Evolutionary conservation across 257 asterid species (phyloP), one percentile per base, ranked within the genome.

Genomic region (Gentiana macrophylla): DNA sequence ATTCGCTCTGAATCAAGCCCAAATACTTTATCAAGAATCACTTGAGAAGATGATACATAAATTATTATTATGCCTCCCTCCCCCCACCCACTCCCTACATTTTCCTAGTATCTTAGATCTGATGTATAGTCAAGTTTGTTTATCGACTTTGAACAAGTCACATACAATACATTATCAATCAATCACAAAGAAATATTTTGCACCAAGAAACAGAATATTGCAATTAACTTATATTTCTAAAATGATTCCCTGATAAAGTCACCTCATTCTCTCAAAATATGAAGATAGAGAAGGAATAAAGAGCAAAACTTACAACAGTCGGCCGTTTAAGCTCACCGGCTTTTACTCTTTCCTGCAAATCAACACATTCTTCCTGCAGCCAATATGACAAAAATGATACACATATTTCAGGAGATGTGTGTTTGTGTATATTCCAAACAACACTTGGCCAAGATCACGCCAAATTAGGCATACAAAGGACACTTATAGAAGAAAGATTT

Each of bases 331-430:
- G 79, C 57, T 54, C 56, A 68, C 94, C 98, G 74, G 80, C 72
- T 78, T 84, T 83, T 57, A 87, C 72, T 73, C 92, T 87, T 70
- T 75, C 82, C 48, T 59, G 72, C 65, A 91, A 65, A 70, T 91
- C 86, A 71, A 79, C 80, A 51, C 90, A 73, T 74, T 91, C 98
- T 72, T 77, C 98, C 96, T 91, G 86, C 55, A 68, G 68, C 12
- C 65, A 66, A 62, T 37, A 33, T 8, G 57, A 58, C 62, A 69
- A 58, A 45, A 61, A 67, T 66, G 58, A 55, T 55, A 55, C 47
- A 52, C 37, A 36, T 10, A n/a, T n/a, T n/a, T n/a, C n/a, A n/a
- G n/a, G n/a, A n/a, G n/a, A n/a, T n/a, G n/a, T n/a, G n/a, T n/a
- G n/a, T n/a, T n/a, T n/a, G n/a, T n/a, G n/a, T n/a, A n/a, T n/a